Percentiles rank a stretch among this genome's conserved stretches.
These are phyloP conservation scores for Psophocarpus tetragonolobus DNA, from an alignment of 306 rosid species.

Conservation along the genomic window DNA sequence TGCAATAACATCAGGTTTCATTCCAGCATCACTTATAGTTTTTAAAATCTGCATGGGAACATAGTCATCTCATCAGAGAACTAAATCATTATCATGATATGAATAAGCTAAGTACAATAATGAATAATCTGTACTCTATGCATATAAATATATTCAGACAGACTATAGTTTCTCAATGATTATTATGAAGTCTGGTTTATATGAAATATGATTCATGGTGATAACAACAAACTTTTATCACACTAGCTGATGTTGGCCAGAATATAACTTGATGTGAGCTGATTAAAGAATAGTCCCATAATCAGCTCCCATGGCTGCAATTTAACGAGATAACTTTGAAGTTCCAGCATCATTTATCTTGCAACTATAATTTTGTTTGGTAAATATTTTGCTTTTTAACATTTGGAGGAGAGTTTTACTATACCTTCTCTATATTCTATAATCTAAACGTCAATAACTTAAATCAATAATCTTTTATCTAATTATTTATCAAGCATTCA, in stretches of 20 bases:
- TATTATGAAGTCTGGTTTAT: slow-evolving; percentile 4
- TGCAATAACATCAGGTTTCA: slow-evolving; percentile 84
- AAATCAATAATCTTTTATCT: not conserved
- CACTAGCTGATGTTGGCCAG: not conserved
- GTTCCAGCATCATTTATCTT: slow-evolving; percentile 21
- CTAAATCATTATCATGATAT: slow-evolving; percentile 18
- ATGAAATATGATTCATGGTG: slow-evolving; percentile 7
- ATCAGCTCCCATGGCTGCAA: not conserved
- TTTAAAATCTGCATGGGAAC: slow-evolving; percentile 70
- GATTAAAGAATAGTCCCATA: slow-evolving; percentile 18
- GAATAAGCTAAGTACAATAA: slow-evolving; percentile 9
- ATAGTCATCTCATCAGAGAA: slow-evolving; percentile 41
- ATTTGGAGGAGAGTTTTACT: slow-evolving; percentile 16
- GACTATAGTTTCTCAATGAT: slow-evolving; percentile 1
- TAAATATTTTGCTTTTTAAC: slow-evolving; percentile 3
- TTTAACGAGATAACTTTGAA: slow-evolving; percentile 1
- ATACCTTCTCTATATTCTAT: not conserved
- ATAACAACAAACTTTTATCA: not conserved
- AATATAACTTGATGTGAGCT: not conserved
- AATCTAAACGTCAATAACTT: not conserved
- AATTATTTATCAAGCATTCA: not conserved
- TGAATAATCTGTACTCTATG: not conserved
- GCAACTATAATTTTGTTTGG: not conserved
- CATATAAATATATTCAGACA: slow-evolving; percentile 3
- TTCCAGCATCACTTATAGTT: slow-evolving; percentile 67